Conservation (phyloP, 257 asterid genomes). For the Thymus mandschuricus region DNA sequence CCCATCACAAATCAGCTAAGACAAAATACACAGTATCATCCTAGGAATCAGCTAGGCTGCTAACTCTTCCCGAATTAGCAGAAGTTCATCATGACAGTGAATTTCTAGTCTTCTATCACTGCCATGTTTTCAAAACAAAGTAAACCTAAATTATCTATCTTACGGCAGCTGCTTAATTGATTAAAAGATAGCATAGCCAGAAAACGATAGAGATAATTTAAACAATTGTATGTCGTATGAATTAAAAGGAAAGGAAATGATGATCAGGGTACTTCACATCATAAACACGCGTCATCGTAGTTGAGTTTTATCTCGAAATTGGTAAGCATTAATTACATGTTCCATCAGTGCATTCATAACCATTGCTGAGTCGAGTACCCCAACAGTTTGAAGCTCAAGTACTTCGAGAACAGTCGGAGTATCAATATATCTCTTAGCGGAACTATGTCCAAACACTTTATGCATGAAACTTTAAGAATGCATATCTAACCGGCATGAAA, state of each 20-base stretch:
- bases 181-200: no score
- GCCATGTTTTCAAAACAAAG: neutral
- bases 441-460: neutral
- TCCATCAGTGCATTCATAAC: neutral
- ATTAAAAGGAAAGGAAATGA: neutral
- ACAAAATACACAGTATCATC: no score
- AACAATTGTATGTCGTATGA: no score
- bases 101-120: neutral
- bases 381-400: neutral
- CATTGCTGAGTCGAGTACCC: neutral
- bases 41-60: neutral
- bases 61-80: neutral
- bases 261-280: neutral
- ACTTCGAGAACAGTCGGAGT: neutral
- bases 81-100: neutral
- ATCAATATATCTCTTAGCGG: neutral
- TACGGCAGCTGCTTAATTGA: neutral
- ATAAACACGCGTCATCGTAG: neutral
- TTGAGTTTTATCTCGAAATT: neutral
- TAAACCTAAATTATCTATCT: neutral
- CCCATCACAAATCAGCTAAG: constrained; percentile 17
- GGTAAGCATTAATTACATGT: neutral
- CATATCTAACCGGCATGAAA: neutral
- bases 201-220: no score
- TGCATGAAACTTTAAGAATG: neutral